Conservation (phyloP, 1,139 yeast genomes). For the Lodderomyces beijingensis region DNA sequence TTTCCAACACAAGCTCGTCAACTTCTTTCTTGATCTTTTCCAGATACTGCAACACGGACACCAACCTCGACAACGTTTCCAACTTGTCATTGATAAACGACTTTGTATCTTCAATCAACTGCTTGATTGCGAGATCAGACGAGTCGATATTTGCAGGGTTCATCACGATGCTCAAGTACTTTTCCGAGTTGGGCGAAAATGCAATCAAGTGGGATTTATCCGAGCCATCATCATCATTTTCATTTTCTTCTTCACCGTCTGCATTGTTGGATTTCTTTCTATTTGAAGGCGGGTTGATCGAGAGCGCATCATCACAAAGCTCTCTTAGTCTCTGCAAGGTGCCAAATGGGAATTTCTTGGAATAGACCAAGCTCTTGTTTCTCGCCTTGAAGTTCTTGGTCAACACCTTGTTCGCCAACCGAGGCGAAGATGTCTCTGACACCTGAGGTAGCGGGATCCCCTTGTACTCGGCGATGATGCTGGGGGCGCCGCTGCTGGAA, state of each 20-base stretch:
- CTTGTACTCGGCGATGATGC: constrained; percentile 47
- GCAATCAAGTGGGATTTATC: constrained; percentile 13
- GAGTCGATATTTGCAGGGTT: constrained; percentile 30
- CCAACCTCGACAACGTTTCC: constrained; percentile 69
- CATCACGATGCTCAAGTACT: constrained; percentile 54
- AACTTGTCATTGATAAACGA: constrained; percentile 60
- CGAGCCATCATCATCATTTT: background rate
- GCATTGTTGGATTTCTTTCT: constrained; percentile 7
- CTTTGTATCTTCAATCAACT: constrained; percentile 67
- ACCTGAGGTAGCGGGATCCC: constrained; percentile 49
- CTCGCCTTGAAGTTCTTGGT: constrained; percentile 25
- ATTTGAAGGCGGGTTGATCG: constrained; percentile 59
- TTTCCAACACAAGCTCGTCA: constrained; percentile 61
- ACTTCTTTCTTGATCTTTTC: constrained; percentile 79
- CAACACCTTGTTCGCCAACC: constrained; percentile 21
- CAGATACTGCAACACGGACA: constrained; percentile 74
- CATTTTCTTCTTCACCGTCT: background rate
- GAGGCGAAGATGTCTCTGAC: constrained; percentile 16
- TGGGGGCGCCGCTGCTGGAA: constrained; percentile 9
- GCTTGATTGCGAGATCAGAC: constrained; percentile 60
- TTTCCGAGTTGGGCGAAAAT: constrained; percentile 71
- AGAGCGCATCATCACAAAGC: constrained; percentile 71
- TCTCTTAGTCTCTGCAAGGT: constrained; percentile 61
- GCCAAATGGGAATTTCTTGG: constrained; percentile 58
- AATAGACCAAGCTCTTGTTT: constrained; percentile 21